Evolutionary conservation across 345 rosid species (phyloP).

Genomic region (Clarkia xantiana): DNA sequence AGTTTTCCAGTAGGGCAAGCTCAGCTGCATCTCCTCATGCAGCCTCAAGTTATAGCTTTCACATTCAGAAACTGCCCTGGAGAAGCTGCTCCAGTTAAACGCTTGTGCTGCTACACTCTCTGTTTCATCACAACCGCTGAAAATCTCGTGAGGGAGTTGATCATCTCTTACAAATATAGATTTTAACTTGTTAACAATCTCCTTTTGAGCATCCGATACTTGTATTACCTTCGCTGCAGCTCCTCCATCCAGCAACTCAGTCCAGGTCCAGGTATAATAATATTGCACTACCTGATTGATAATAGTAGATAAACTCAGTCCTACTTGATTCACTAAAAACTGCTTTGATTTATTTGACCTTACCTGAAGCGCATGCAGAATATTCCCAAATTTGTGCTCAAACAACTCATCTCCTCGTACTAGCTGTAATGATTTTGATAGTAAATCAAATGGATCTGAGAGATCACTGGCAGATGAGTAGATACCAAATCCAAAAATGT

Average conservation of each 20-base stretch:
- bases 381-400: conserved; percentile 29
- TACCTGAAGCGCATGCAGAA: conserved; percentile 84
- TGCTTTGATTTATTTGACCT: background rate
- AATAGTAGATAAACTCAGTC: conserved; percentile 2
- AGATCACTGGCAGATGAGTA: conserved; percentile 14
- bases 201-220: conserved; percentile 28
- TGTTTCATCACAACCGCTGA: conserved; percentile 10
- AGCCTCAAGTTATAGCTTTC: conserved; percentile 33
- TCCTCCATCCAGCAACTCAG: conserved; percentile 13
- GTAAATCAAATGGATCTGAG: conserved; percentile 26
- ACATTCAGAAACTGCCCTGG: conserved; percentile 29
- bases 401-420: conserved; percentile 40
- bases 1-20: conserved; percentile 51
- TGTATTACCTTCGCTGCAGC: conserved; percentile 13
- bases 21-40: conserved; percentile 24
- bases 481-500: conserved; percentile 43
- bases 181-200: conserved; percentile 22
- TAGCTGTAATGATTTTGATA: conserved; percentile 38
- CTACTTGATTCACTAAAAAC: background rate
- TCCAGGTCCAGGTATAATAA: conserved; percentile 42
- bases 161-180: conserved; percentile 24
- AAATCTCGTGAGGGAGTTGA: conserved; percentile 18
- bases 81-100: conserved; percentile 26
- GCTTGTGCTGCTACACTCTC: conserved; percentile 8
- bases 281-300: conserved; percentile 67